A percentile compares a stretch with the other conserved stretches of the same genome.
phyloP scores from a whole-genome alignment of 441 rosid species.

The Pelargonium cotyledonis region DNA sequence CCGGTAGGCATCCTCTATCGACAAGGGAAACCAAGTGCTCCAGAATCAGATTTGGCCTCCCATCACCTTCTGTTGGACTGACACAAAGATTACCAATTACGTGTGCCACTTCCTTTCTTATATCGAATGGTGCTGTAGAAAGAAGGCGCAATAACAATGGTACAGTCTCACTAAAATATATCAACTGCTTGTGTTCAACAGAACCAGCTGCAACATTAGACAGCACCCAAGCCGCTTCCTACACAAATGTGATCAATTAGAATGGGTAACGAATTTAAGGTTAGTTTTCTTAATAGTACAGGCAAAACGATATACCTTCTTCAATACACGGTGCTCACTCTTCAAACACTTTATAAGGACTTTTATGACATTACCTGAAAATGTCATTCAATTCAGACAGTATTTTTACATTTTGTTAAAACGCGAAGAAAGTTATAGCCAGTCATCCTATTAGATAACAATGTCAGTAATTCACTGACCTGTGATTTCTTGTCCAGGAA shows the following conservation, averaged over 20 bases:
- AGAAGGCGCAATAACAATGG: slow-evolving; percentile 60
- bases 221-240: slow-evolving; percentile 98
- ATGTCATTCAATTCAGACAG: slow-evolving; percentile 17
- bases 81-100: slow-evolving; percentile 91
- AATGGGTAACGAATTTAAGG: background rate
- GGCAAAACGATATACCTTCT: slow-evolving; percentile 52
- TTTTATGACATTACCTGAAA: slow-evolving; percentile 53
- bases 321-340: slow-evolving; percentile 83
- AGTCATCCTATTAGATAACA: slow-evolving; percentile 13
- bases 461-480: slow-evolving; percentile 39
- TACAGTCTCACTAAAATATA: slow-evolving; percentile 61
- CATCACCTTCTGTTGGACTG: slow-evolving; percentile 53
- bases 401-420: slow-evolving; percentile 11
- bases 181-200: slow-evolving; percentile 64
- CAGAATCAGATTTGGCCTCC: slow-evolving; percentile 55
- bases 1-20: slow-evolving; percentile 66
- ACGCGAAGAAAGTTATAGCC: slow-evolving; percentile 14
- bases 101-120: slow-evolving; percentile 84
- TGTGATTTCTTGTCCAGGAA: slow-evolving; percentile 58
- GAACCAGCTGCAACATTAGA: slow-evolving; percentile 97
- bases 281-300: slow-evolving; percentile 9
- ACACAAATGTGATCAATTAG: slow-evolving; percentile 11
- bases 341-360: slow-evolving; percentile 81
- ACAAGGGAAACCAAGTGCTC: slow-evolving; percentile 73
- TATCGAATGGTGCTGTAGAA: slow-evolving; percentile 73